phyloP scores from a whole-genome alignment of 305 asterid species.

The Fraxinus albicans region DNA sequence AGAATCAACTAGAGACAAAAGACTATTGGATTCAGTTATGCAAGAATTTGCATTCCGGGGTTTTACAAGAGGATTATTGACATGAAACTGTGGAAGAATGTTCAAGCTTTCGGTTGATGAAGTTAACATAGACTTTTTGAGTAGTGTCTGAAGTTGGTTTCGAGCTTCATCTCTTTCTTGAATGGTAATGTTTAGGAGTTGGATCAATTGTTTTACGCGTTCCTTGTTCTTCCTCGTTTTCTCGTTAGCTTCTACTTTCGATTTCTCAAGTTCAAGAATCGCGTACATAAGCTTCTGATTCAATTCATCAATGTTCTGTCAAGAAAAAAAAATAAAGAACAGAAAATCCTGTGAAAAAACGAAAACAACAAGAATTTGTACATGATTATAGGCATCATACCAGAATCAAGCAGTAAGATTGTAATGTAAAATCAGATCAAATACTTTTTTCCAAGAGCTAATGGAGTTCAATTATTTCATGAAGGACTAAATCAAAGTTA shows the following conservation, averaged over 20 bases:
- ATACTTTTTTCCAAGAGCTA: too few relatives aligned
- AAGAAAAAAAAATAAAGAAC: not conserved
- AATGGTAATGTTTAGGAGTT: slow-evolving; percentile 15
- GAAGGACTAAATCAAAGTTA: too few relatives aligned
- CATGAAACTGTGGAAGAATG: not conserved
- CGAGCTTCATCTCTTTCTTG: slow-evolving; percentile 39
- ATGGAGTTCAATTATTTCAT: too few relatives aligned
- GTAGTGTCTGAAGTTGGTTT: slow-evolving; percentile 22
- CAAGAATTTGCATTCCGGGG: slow-evolving; percentile 18
- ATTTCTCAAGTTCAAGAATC: slow-evolving; percentile 60
- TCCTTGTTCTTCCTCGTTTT: slow-evolving; percentile 55
- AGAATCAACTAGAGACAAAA: slow-evolving; percentile 29
- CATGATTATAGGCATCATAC: too few relatives aligned
- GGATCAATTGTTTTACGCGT: slow-evolving; percentile 10
- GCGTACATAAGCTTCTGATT: slow-evolving; percentile 55
- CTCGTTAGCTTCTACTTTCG: slow-evolving; percentile 52
- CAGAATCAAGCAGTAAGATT: too few relatives aligned
- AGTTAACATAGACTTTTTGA: slow-evolving; percentile 1
- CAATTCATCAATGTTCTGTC: slow-evolving; percentile 55
- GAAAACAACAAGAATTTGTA: not conserved
- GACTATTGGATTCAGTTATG: slow-evolving; percentile 16
- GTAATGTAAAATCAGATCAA: too few relatives aligned
- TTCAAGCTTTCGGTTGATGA: not conserved
- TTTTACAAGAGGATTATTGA: not conserved
- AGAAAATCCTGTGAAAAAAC: not conserved